Evolutionary conservation across 495 filamentous ascomycete genomes (phyloP).

Genomic region (Aspergillus hancockii): DNA sequence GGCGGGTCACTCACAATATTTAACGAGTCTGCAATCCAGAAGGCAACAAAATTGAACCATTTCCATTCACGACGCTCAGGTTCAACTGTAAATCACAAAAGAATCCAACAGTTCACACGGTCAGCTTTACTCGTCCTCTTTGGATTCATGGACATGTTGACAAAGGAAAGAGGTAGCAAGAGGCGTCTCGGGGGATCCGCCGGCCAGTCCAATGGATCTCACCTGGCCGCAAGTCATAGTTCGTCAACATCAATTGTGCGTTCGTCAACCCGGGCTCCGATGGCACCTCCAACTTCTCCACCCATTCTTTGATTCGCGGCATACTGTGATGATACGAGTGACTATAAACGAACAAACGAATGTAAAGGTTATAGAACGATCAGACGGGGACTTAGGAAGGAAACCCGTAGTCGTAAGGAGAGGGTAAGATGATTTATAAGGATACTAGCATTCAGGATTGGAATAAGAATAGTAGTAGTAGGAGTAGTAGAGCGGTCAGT

Average conservation of each 20-base stretch:
- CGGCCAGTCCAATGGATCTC: conserved; percentile 21
- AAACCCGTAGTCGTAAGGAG: too few species aligned
- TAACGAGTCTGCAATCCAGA: conserved; percentile 92
- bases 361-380: neutral
- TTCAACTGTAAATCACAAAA: conserved; percentile 57
- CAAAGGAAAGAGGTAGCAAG: conserved; percentile 9
- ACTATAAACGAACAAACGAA: too few species aligned
- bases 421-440: too few species aligned
- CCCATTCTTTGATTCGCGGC: conserved; percentile 32
- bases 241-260: conserved; percentile 87
- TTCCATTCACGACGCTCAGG: conserved; percentile 83
- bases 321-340: conserved; percentile 18
- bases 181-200: conserved; percentile 7
- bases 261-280: conserved; percentile 78
- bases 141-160: neutral
- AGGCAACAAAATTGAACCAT: conserved; percentile 84
- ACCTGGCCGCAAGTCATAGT: conserved; percentile 86
- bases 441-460: too few species aligned
- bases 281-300: conserved; percentile 66
- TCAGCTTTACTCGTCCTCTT: conserved; percentile 16
- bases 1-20: conserved; percentile 65
- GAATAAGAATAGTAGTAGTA: neutral
- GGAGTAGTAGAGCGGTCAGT: neutral
- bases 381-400: neutral
- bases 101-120: conserved; percentile 15